Evolutionary conservation across 768 basidiomycete species (phyloP), one percentile per base, ranked within the genome.

Genomic region (Phylloporus sp.): DNA sequence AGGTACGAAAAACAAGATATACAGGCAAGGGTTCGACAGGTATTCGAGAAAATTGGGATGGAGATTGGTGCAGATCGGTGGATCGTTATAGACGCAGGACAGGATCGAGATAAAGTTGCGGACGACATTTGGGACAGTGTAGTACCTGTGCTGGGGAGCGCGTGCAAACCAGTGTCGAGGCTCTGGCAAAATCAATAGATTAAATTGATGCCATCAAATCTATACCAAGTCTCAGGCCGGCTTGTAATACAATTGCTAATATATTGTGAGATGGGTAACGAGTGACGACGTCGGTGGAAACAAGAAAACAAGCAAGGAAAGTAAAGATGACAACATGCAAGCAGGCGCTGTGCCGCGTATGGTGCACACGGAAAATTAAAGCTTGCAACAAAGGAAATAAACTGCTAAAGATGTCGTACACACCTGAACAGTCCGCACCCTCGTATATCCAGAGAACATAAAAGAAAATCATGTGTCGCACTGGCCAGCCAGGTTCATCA

Each of bases 1-100:
- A 74, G 91, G 32, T 95, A 94, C 54, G 92, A 96, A 71, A 83
- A 77, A 56, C 77, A 79, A 50, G 85, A 85, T 46, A 72, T 90
- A 69, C 90, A 93, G 63, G 65, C 61, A 34, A 70, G 73, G 33
- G 90, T 91, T 22, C 66, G 83, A 26, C 65, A 69, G 21, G 65
- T 79, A 1, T 91, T 91, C 58, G 62, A 68, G 50, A 66, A 68
- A 43, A 78, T 90, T 43, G 78, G 75, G 1, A 61, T 63, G 26
- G 83, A 86, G 58, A 73, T 81, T 32, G 60, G 55, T 20, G 54
- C 55, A 15, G 61, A 54, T 18, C 62, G 57, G n/a, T 86, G 85
- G 85, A 69, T 77, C 2, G 65, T 65, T 5, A 58, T 86, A 23
- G 79, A 88, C 63, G 86, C 84, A 4, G 78, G 80, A 23, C 64